Base-by-base conservation (phyloP, 768 basidiomycete genomes). In the Pleurotus sapidus region DNA sequence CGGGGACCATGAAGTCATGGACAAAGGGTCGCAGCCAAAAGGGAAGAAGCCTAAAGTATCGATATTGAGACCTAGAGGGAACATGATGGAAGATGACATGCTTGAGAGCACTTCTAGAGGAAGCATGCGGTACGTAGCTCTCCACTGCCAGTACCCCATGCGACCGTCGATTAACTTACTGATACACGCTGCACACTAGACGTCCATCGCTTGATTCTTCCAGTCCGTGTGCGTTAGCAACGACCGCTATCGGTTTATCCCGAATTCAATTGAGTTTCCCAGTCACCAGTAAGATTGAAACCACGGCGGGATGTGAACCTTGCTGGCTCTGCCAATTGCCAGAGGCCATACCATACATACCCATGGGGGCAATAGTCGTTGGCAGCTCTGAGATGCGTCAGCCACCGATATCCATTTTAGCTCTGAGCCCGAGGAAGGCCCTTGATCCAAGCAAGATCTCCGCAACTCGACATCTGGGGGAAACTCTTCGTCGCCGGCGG, bases 401-500 rank as follows among this genome's bases (percentile, higher is more conserved):
- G 24, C 46, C 24, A 24, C 14, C 23, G 3, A 25, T 8, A 20
- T 18, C 46, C 46, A 15, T 48, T 48, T 48, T 48, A 25, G 46
- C 24, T 15, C 14, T 20, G 23, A 23, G n/a, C 42, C 20, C 14
- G 24, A 20, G n/a, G 17, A 15, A 24, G 24, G 15, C 46, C 46
- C 46, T 48, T 15, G 45, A 25, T 24, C 14, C 14, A 48, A 48
- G 46, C 14, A 48, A 48, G 46, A 48, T 48, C 17, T 48, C 46
- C 14, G 12, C 17, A 25, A 24, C 24, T 17, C 43, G 6, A 23
- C 46, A 24, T 20, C 17, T 15, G 24, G 9, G 18, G 14, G 49
- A 51, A 51, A 37, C 17, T 17, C 15, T 14, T 23, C 49, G 30
- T 38, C 39, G 51, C 51, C 51, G 51, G 51, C 51, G 51, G 51